Base-by-base conservation (phyloP, 345 rosid genomes). In the Bruguiera sexangula region DNA sequence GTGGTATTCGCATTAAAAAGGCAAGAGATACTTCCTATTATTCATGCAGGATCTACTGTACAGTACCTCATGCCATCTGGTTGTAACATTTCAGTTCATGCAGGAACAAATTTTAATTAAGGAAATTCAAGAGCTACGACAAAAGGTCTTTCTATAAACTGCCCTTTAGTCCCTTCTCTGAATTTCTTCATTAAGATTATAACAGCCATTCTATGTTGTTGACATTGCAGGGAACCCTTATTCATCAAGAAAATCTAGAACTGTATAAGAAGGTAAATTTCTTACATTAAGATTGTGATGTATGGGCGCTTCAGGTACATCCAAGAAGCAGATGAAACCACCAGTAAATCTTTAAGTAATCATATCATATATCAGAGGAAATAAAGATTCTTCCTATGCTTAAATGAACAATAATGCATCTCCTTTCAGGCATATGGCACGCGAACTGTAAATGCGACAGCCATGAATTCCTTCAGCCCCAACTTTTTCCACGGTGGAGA, bases 1-100 rank as follows among this genome's bases (percentile, higher is more conserved):
- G 69, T 3, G 90, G 89, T 29, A 74, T 90, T 78, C 89, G 93
- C n/a, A 73, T 71, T 72, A 82, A 83, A 73, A 90, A 88, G 96
- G 96, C 85, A 30, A 20, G 63, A 24, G 68, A 16, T 65, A 39
- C 53, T n/a, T 65, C 24, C 6, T 31, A 43, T 5, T 13, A 15
- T 60, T 51, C 43, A 32, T 26, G 16, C 31, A 15, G 46, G 7
- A 13, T 39, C 9, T 1, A 5, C 39, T 26, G 6, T 31, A 7
- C 37, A 19, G 5, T 55, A 36, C 27, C 29, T 66, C 52, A 19
- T 66, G 26, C 39, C 6, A 29, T n/a, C 34, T 51, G 32, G 16
- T 60, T 22, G 6, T 13, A 46, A 67, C 27, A 69, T 30, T 69
- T 69, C 36, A 32, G 67, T 55, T 78, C 71, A 52, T 70, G 73